phyloP scores from a whole-genome alignment of 1,284 basidiomycete genomes.

The Ceratobasidium sp. region DNA sequence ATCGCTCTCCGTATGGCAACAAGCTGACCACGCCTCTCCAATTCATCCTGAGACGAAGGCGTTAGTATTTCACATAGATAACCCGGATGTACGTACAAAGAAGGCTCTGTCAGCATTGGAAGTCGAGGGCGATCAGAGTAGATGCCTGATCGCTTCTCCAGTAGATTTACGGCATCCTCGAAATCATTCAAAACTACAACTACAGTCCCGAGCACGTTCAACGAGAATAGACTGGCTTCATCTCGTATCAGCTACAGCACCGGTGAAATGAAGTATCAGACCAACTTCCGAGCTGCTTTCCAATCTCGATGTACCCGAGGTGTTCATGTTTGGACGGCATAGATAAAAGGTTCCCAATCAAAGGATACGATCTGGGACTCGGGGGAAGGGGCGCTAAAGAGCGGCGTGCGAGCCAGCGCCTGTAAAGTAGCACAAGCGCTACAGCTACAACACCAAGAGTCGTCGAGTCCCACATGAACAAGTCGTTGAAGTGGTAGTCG shows the following conservation, averaged over 20 bases:
- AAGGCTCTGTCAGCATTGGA: constrained; percentile 3
- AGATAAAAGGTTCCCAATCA: constrained; percentile 2
- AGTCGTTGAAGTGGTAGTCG: too few species aligned
- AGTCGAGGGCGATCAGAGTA: constrained; percentile 4
- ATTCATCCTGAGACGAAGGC: not conserved
- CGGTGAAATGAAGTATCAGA: not conserved
- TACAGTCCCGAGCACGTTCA: not conserved
- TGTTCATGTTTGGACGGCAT: constrained; percentile 2
- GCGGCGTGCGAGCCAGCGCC: too few species aligned
- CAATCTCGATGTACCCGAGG: not conserved
- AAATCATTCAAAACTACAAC: not conserved
- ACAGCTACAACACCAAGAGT: too few species aligned
- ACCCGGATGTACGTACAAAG: not conserved
- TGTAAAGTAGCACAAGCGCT: too few species aligned
- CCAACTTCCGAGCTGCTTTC: not conserved
- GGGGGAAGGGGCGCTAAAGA: not conserved
- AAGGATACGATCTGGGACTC: constrained; percentile 15
- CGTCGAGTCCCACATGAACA: too few species aligned
- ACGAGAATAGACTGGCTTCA: constrained; percentile 3
- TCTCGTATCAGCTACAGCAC: not conserved
- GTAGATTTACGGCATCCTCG: not conserved
- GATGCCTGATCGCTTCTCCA: constrained; percentile 9
- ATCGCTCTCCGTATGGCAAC: constrained; percentile 6
- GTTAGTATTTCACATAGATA: not conserved
- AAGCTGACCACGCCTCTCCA: constrained; percentile 6